phyloP scores from a whole-genome alignment of 2,329 filamentous ascomycete genomes.

The Aureobasidium pullulans region DNA sequence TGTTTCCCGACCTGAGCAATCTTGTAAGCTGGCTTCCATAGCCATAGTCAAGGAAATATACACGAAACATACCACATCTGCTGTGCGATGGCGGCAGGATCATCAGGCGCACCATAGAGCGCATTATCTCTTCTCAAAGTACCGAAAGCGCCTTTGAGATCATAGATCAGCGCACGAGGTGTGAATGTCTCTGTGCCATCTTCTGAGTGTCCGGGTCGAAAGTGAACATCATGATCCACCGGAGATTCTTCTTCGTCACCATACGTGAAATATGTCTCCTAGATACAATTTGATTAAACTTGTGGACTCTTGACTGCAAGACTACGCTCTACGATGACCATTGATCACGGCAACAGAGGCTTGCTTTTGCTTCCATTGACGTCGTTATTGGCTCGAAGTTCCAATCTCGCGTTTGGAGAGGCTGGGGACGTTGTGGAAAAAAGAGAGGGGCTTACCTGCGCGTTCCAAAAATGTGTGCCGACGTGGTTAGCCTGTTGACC shows the following conservation, averaged over 20 bases:
- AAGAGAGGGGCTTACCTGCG: slow-evolving; percentile 52
- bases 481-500: slow-evolving; percentile 90
- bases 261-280: slow-evolving; percentile 98
- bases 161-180: slow-evolving; percentile 85
- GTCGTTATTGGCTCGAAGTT: background rate
- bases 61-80: slow-evolving; percentile 32
- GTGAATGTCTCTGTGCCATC: slow-evolving; percentile 89
- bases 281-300: background rate
- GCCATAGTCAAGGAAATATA: background rate
- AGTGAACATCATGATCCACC: slow-evolving; percentile 80
- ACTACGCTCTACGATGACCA: too few relatives aligned
- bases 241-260: slow-evolving; percentile 54
- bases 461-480: slow-evolving; percentile 96
- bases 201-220: slow-evolving; percentile 71
- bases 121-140: slow-evolving; percentile 81
- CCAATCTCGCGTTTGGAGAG: background rate
- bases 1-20: slow-evolving; percentile 52
- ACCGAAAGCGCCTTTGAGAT: slow-evolving; percentile 89
- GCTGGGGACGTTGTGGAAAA: background rate
- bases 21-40: background rate
- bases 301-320: background rate
- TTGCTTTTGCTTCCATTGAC: background rate
- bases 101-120: slow-evolving; percentile 61
- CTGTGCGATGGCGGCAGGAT: slow-evolving; percentile 21
- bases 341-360: background rate